Evolutionary conservation across 2,329 filamentous ascomycete species (phyloP).

Genomic region (Apiospora pterosperma): DNA sequence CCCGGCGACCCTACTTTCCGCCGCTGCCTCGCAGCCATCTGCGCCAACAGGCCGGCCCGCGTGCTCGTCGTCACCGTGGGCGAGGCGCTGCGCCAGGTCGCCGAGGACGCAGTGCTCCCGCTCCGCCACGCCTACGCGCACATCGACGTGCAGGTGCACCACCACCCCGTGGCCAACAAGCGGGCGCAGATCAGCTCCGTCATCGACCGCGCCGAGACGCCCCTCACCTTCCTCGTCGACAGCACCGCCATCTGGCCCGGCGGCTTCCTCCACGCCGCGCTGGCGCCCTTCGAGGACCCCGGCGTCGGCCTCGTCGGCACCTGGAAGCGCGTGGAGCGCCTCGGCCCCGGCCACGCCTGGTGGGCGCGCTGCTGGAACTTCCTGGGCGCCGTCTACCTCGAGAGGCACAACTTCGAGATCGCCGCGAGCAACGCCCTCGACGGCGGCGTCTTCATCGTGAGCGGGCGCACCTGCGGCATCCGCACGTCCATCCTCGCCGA

Average conservation of each 20-base stretch:
- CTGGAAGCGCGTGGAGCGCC: slow-evolving; percentile 43
- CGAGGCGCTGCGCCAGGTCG: slow-evolving; percentile 16
- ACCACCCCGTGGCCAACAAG: slow-evolving; percentile 39
- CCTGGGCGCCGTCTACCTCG: slow-evolving; percentile 55
- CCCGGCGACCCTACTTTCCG: slow-evolving; percentile 37
- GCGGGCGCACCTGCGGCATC: slow-evolving; percentile 50
- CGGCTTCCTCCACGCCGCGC: slow-evolving; percentile 35
- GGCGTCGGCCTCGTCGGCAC: slow-evolving; percentile 53
- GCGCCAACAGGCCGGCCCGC: slow-evolving; percentile 32
- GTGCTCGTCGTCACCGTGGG: slow-evolving; percentile 46
- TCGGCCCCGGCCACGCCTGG: neutral
- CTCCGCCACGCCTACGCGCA: slow-evolving; percentile 10
- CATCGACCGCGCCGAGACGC: slow-evolving; percentile 32
- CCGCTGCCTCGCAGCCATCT: slow-evolving; percentile 36
- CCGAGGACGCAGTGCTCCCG: slow-evolving; percentile 11
- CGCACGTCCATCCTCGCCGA: slow-evolving; percentile 46
- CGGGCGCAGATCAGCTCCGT: slow-evolving; percentile 43
- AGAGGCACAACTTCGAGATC: slow-evolving; percentile 61
- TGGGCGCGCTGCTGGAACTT: slow-evolving; percentile 44
- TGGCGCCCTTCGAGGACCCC: slow-evolving; percentile 42
- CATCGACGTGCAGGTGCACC: slow-evolving; percentile 27
- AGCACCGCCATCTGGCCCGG: slow-evolving; percentile 36
- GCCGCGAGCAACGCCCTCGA: slow-evolving; percentile 53
- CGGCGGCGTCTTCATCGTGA: slow-evolving; percentile 56
- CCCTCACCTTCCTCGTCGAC: slow-evolving; percentile 44